Evolutionary conservation across 2,329 filamentous ascomycete genomes (phyloP).

Genomic region (Xylaria sp.): DNA sequence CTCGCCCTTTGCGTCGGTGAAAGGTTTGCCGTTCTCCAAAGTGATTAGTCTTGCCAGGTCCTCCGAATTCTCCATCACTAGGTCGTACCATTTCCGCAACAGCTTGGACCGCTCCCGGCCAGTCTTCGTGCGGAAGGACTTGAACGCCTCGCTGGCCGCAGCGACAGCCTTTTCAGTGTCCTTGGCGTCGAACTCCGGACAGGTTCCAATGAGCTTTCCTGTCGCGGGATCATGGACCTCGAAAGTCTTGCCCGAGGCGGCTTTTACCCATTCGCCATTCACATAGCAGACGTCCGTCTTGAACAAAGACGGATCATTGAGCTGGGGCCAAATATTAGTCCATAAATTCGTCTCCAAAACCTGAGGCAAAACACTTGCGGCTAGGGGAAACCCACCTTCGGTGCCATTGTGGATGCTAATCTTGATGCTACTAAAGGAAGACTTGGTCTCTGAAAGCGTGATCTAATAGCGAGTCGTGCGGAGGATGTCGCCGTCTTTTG

Average conservation of each 20-base stretch:
- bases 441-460: slow-evolving; percentile 47
- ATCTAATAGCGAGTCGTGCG: slow-evolving; percentile 43
- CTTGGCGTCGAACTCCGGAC: slow-evolving; percentile 82
- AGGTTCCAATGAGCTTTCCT: slow-evolving; percentile 81
- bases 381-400: slow-evolving; percentile 41
- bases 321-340: slow-evolving; percentile 56
- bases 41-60: slow-evolving; percentile 87
- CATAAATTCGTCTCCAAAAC: slow-evolving; percentile 15
- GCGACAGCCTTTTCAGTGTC: slow-evolving; percentile 86
- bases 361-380: neutral
- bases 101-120: slow-evolving; percentile 79
- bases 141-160: slow-evolving; percentile 82
- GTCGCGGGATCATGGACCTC: slow-evolving; percentile 88
- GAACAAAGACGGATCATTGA: slow-evolving; percentile 83
- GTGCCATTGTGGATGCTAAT: slow-evolving; percentile 47
- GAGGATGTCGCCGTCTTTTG: slow-evolving; percentile 42
- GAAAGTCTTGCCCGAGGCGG: slow-evolving; percentile 90
- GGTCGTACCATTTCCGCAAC: slow-evolving; percentile 82
- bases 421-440: slow-evolving; percentile 47
- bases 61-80: slow-evolving; percentile 80
- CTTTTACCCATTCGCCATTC: slow-evolving; percentile 91
- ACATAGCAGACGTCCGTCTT: slow-evolving; percentile 86
- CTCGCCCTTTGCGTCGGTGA: slow-evolving; percentile 79
- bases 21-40: slow-evolving; percentile 89
- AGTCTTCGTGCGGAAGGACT: slow-evolving; percentile 75